Conservation (phyloP, 2,329 filamentous ascomycete genomes). For the Diaporthe sp. region DNA sequence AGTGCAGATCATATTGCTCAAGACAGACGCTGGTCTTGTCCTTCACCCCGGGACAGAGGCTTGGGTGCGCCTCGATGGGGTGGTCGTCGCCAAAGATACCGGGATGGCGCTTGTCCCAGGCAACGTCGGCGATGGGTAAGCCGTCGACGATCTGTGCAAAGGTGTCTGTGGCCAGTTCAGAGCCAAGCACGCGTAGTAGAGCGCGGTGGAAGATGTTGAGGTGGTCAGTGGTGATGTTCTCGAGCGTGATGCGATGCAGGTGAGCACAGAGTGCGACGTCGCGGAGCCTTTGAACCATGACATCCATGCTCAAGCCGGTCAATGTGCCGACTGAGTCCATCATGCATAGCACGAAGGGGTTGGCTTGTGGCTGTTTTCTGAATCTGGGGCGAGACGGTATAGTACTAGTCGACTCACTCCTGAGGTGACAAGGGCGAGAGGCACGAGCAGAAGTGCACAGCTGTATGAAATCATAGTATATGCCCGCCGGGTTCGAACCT, state of each 20-base stretch:
- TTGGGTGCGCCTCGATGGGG: conserved; percentile 31
- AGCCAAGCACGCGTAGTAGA: conserved; percentile 14
- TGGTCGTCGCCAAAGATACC: conserved; percentile 8
- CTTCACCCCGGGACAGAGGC: conserved; percentile 36
- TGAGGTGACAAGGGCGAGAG: background rate
- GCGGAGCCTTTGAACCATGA: conserved; percentile 9
- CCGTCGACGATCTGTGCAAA: conserved; percentile 33
- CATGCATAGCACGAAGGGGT: background rate
- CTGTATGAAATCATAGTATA: too few species aligned
- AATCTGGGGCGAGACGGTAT: background rate
- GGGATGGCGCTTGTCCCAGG: conserved; percentile 12
- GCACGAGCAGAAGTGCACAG: background rate
- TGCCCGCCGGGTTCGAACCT: too few species aligned
- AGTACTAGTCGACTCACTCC: background rate
- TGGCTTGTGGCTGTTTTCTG: background rate
- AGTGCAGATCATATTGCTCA: conserved; percentile 26
- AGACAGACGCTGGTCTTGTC: conserved; percentile 26
- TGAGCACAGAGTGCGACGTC: conserved; percentile 19
- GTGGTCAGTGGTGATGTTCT: conserved; percentile 9
- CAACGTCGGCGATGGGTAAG: conserved; percentile 19
- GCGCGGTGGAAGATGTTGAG: conserved; percentile 21
- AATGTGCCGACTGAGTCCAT: conserved; percentile 11
- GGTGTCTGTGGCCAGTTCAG: conserved; percentile 5
- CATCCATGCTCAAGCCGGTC: conserved; percentile 16
- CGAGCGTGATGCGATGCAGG: conserved; percentile 21